Evolutionary conservation across 1,284 basidiomycete genomes (phyloP).

Genomic region (Grifola frondosa): DNA sequence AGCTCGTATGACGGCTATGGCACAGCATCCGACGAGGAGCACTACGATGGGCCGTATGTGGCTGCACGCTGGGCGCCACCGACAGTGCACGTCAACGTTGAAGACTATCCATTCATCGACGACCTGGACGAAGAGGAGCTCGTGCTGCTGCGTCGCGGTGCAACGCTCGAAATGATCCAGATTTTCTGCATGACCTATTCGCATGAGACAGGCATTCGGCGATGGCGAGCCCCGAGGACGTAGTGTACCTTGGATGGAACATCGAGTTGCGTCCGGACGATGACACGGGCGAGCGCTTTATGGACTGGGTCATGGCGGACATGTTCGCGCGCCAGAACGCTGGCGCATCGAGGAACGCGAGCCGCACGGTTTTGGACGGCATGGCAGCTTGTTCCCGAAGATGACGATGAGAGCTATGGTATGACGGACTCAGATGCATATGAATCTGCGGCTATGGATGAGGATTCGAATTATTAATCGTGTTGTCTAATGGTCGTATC

Average conservation of each 20-base stretch:
- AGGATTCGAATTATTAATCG: constrained; percentile 17
- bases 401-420: constrained; percentile 43
- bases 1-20: constrained; percentile 37
- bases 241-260: constrained; percentile 67
- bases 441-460: constrained; percentile 24
- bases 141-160: constrained; percentile 59
- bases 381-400: constrained; percentile 45
- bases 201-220: constrained; percentile 49
- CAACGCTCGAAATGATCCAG: constrained; percentile 56
- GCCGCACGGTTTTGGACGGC: constrained; percentile 42
- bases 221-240: constrained; percentile 40
- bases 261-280: constrained; percentile 49
- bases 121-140: constrained; percentile 38
- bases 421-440: constrained; percentile 57
- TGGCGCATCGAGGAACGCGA: constrained; percentile 46
- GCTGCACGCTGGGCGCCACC: constrained; percentile 60
- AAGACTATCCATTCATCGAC: constrained; percentile 38
- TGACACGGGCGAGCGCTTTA: constrained; percentile 49
- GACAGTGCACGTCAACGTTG: constrained; percentile 34
- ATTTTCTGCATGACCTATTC: constrained; percentile 54
- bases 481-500: no score
- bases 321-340: constrained; percentile 45
- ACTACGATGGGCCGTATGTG: constrained; percentile 40
- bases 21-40: constrained; percentile 32
- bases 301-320: constrained; percentile 48